A percentile compares a stretch with the other conserved stretches of the same genome.
Conservation (phyloP, 345 rosid genomes). For the Excoecaria agallocha region DNA sequence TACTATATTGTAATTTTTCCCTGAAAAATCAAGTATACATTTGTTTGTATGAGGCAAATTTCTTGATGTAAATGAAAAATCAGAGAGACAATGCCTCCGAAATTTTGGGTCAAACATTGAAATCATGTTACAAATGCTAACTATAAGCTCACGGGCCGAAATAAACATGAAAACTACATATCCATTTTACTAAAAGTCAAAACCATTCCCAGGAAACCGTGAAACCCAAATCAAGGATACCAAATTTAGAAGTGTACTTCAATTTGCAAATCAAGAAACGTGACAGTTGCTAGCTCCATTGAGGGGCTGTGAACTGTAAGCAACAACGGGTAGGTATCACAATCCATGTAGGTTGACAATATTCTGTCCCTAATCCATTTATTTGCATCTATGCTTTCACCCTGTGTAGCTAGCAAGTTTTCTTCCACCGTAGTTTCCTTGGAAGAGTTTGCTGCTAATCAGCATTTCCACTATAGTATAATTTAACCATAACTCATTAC, state of each 20-base stretch:
- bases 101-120: conserved; percentile 19
- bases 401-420: conserved; percentile 4
- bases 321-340: background rate
- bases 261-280: background rate
- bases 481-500: background rate
- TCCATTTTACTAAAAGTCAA: conserved; percentile 24
- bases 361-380: background rate
- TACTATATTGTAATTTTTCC: background rate
- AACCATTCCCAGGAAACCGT: conserved; percentile 31
- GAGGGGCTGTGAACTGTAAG: background rate
- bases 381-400: too few relatives aligned
- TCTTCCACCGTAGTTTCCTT: background rate
- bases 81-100: conserved; percentile 11
- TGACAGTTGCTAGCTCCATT: background rate
- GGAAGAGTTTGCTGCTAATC: background rate
- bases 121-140: conserved; percentile 3
- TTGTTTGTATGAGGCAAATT: background rate
- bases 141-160: conserved; percentile 29
- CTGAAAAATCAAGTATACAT: background rate
- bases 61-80: background rate
- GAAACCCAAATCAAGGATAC: conserved; percentile 21
- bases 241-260: conserved; percentile 15
- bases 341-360: background rate
- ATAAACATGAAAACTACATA: conserved; percentile 20
- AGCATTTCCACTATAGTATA: conserved; percentile 3